These are phyloP conservation scores for Russula sp. DNA, from an alignment of 768 basidiomycete species.

Conservation along the genomic window DNA sequence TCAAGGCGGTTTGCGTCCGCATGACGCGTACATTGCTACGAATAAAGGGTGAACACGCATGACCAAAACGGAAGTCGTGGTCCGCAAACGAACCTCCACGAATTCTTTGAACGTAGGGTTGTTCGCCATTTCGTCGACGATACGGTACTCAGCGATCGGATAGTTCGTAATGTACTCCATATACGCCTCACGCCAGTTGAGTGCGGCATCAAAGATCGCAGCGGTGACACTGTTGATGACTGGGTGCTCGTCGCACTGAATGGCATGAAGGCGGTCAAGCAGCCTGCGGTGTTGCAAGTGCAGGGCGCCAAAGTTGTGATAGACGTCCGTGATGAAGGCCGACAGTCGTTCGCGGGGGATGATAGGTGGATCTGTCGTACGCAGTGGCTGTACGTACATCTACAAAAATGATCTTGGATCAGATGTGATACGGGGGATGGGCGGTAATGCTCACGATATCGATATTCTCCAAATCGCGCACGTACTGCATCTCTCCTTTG, in stretches of 20 bases:
- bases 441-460: slow-evolving; percentile 48
- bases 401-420: slow-evolving; percentile 29
- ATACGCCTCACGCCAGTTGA: slow-evolving; percentile 91
- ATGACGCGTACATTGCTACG: slow-evolving; percentile 50
- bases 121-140: slow-evolving; percentile 81
- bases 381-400: slow-evolving; percentile 80
- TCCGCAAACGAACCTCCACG: slow-evolving; percentile 54
- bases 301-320: slow-evolving; percentile 80
- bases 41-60: background rate
- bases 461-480: slow-evolving; percentile 85
- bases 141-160: slow-evolving; percentile 82
- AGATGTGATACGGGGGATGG: background rate
- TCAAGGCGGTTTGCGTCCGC: slow-evolving; percentile 77
- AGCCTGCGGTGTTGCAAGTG: slow-evolving; percentile 68
- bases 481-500: slow-evolving; percentile 93
- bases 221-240: slow-evolving; percentile 75
- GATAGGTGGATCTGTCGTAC: slow-evolving; percentile 67
- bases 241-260: slow-evolving; percentile 86
- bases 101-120: slow-evolving; percentile 78
- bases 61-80: background rate
- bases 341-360: slow-evolving; percentile 65
- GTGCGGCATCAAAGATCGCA: slow-evolving; percentile 78
- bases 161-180: slow-evolving; percentile 92
- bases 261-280: slow-evolving; percentile 74
- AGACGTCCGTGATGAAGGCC: slow-evolving; percentile 78